Evolutionary conservation across 2,329 filamentous ascomycete species (phyloP), one percentile per base, ranked within the genome.

Genomic region (Neonectria hederae): DNA sequence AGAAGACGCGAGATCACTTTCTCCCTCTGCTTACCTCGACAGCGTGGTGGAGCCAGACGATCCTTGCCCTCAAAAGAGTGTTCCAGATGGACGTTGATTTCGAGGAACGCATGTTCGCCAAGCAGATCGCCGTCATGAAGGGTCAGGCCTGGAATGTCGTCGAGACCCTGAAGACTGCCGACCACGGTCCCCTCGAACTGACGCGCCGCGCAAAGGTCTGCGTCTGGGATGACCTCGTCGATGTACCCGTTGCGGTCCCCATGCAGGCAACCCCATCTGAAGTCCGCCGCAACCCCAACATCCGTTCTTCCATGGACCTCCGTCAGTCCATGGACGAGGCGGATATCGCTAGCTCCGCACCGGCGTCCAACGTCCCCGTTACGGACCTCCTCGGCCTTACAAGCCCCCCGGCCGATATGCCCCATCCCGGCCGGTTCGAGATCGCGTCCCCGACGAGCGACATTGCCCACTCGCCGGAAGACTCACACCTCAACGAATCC

Each of bases 121-220:
- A 93, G 70, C 96, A 99, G 76, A 97, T 99, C 66, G 95, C 96
- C 1, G 96, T 99, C 63, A 97, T 99, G 93, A 99, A 99, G 80
- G 96, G 96, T 11, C 96, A 99, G 77, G 96, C 96, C 0, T 99
- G 96, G 94, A 99, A 99, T 76, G 96, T 99, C 0, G 96, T 99
- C 5, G 96, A 99, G 81, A 97, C 96, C 0, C 85, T 99, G 65
- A 99, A 99, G 78, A 92, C 92, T 19, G 84, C 89, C 0, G 96
- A 98, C 75, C 95, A 98, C 75, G 96, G 96, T 0, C 96, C 96
- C 0, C 83, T 99, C 19, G 96, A 98, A 80, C 87, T 99, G 57
- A 98, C 96, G 5, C 87, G 96, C 67, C 87, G 96, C 70, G 91
- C 93, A 53, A 90, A 95, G 72, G 95, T 99, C 19, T 97, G 94